Conservation (phyloP, 2,329 filamentous ascomycete genomes). For the Trichoderma cornu-damae region DNA sequence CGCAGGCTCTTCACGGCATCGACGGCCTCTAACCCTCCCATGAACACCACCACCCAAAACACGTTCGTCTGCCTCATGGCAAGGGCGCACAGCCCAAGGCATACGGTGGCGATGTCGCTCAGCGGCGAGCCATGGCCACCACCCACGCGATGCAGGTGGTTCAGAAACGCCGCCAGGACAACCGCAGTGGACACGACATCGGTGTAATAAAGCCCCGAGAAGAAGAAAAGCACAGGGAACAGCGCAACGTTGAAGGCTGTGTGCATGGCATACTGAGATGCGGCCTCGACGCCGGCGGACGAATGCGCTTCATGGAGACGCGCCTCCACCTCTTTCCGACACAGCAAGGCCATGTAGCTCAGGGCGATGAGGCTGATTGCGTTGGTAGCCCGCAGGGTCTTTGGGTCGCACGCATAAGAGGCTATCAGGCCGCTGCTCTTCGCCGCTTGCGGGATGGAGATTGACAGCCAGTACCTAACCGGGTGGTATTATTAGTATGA, state of each 20-base stretch:
- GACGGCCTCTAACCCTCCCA: constrained; percentile 57
- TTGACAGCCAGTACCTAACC: constrained; percentile 44
- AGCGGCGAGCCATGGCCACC: constrained; percentile 28
- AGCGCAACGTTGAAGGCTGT: constrained; percentile 73
- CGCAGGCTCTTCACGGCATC: constrained; percentile 45
- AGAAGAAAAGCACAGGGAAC: constrained; percentile 93
- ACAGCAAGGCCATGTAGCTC: constrained; percentile 43
- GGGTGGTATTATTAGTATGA: neutral
- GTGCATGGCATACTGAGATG: constrained; percentile 47
- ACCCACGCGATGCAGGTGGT: constrained; percentile 45
- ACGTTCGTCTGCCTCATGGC: constrained; percentile 91
- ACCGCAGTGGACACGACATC: constrained; percentile 76
- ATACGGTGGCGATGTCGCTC: constrained; percentile 43
- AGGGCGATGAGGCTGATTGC: constrained; percentile 37
- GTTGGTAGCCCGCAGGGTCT: constrained; percentile 47
- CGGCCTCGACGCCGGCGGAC: constrained; percentile 19
- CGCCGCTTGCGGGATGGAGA: constrained; percentile 26
- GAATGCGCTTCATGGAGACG: constrained; percentile 31
- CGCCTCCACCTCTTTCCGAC: constrained; percentile 49
- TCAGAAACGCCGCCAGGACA: constrained; percentile 65
- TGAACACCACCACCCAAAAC: constrained; percentile 83
- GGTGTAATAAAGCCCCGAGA: constrained; percentile 91
- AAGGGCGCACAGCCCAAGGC: constrained; percentile 61
- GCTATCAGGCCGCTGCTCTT: constrained; percentile 16
- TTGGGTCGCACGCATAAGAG: constrained; percentile 26